These are phyloP conservation scores for Colletotrichum sp. DNA, from an alignment of 2,329 filamentous ascomycete genomes.

Conservation along the genomic window DNA sequence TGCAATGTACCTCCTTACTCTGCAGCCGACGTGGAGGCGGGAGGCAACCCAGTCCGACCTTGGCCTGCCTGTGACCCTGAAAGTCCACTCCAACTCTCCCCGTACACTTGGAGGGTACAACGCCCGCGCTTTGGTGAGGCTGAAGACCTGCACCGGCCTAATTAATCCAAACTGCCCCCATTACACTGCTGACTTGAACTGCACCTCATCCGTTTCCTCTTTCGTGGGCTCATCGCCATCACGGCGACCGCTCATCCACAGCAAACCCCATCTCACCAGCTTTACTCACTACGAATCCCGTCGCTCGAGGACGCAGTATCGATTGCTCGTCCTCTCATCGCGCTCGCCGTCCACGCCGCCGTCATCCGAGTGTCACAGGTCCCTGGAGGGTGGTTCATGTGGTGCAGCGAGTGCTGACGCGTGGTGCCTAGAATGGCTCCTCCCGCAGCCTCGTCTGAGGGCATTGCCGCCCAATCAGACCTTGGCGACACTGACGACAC, in stretches of 20 bases:
- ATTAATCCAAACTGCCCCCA: constrained; percentile 22
- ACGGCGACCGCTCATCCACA: constrained; percentile 19
- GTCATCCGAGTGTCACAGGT: constrained; percentile 17
- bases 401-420: constrained; percentile 22
- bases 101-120: background rate
- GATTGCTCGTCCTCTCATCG: background rate
- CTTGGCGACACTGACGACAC: constrained; percentile 20
- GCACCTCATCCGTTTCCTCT: constrained; percentile 19
- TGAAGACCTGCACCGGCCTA: constrained; percentile 15
- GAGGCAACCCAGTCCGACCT: constrained; percentile 21
- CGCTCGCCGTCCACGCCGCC: background rate
- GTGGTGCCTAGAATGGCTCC: constrained; percentile 24
- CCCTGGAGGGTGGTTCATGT: constrained; percentile 11
- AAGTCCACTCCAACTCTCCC: background rate
- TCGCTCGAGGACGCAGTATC: background rate
- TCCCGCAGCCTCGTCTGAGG: constrained; percentile 24
- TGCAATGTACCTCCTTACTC: constrained; percentile 3
- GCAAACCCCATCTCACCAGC: background rate
- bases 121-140: constrained; percentile 14
- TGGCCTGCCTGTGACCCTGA: background rate
- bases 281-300: background rate
- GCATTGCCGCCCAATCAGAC: constrained; percentile 22
- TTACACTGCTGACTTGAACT: constrained; percentile 6
- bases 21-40: constrained; percentile 14
- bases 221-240: constrained; percentile 22